Conservation (phyloP, 495 filamentous ascomycete species). For the Penicillium fimorum region DNA sequence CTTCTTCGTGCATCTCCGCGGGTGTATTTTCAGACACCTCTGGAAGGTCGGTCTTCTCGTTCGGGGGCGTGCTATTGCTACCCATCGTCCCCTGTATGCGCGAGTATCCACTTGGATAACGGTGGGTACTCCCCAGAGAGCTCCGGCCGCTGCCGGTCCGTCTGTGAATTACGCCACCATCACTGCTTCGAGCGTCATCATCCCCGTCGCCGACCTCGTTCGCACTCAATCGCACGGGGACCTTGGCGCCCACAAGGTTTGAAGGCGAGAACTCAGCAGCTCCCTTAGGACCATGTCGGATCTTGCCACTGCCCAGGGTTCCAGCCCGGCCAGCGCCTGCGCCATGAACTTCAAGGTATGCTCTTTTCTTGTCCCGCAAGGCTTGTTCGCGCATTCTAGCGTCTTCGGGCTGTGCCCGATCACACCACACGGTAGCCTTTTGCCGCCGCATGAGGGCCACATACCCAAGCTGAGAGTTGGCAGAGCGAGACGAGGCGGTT, state of each 20-base stretch:
- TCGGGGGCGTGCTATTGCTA: conserved; percentile 64
- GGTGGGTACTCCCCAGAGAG: conserved; percentile 63
- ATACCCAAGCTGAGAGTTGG: conserved; percentile 66
- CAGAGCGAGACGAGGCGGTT: conserved; percentile 66
- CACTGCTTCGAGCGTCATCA: conserved; percentile 59
- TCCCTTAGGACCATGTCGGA: conserved; percentile 71
- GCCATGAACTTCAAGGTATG: conserved; percentile 75
- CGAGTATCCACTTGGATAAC: conserved; percentile 54
- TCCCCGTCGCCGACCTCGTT: conserved; percentile 89
- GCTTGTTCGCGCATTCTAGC: conserved; percentile 77
- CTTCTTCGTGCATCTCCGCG: conserved; percentile 39
- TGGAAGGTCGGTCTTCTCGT: conserved; percentile 50
- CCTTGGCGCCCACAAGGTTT: conserved; percentile 71
- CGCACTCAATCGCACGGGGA: conserved; percentile 88
- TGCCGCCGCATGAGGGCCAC: conserved; percentile 93
- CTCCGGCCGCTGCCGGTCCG: conserved; percentile 78
- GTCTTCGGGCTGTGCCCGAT: conserved; percentile 90
- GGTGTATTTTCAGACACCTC: conserved; percentile 55
- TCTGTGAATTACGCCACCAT: conserved; percentile 60
- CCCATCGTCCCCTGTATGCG: conserved; percentile 62
- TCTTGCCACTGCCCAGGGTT: conserved; percentile 70
- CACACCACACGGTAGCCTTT: conserved; percentile 98
- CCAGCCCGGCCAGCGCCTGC: conserved; percentile 50
- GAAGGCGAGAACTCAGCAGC: conserved; percentile 69
- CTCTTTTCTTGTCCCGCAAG: conserved; percentile 77